Percentiles rank a stretch among this genome's conserved stretches.
These are phyloP conservation scores for Sporothrix brunneoviolacea DNA, from an alignment of 2,329 filamentous ascomycete genomes.

Conservation along the genomic window DNA sequence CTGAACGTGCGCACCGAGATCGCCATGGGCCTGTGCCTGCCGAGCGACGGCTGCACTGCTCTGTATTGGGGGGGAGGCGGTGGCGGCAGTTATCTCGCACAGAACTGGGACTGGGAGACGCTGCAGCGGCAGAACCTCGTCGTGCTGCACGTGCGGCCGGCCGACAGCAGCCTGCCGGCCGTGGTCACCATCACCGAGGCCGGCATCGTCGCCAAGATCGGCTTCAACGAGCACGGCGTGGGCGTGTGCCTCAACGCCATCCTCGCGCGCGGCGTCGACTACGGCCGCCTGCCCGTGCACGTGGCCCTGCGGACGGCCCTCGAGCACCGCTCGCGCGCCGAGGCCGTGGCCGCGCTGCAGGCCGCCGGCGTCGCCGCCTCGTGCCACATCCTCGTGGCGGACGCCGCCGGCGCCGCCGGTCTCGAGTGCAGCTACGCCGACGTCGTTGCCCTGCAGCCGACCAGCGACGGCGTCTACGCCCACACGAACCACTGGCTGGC, in stretches of 20 bases:
- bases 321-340: constrained; percentile 30
- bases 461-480: background rate
- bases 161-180: too few species aligned
- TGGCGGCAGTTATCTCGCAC: constrained; percentile 42
- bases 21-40: constrained; percentile 49
- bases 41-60: constrained; percentile 50
- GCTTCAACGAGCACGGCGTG: constrained; percentile 52
- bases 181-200: constrained; percentile 46
- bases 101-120: constrained; percentile 61
- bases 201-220: constrained; percentile 59
- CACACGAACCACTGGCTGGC: constrained; percentile 9
- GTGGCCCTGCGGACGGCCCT: constrained; percentile 50
- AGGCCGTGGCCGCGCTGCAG: background rate
- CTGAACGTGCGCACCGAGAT: constrained; percentile 54
- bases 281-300: constrained; percentile 50
- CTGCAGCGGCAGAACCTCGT: constrained; percentile 2
- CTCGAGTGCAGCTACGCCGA: constrained; percentile 3
- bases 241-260: constrained; percentile 58
- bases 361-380: constrained; percentile 1
- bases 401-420: background rate
- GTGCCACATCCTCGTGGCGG: constrained; percentile 7
- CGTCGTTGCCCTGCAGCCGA: background rate
- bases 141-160: constrained; percentile 15
- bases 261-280: constrained; percentile 47
- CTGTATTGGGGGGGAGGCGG: constrained; percentile 34